Base-by-base conservation (phyloP, 1,284 basidiomycete species). In the Apiotrichum akiyoshidainum region DNA sequence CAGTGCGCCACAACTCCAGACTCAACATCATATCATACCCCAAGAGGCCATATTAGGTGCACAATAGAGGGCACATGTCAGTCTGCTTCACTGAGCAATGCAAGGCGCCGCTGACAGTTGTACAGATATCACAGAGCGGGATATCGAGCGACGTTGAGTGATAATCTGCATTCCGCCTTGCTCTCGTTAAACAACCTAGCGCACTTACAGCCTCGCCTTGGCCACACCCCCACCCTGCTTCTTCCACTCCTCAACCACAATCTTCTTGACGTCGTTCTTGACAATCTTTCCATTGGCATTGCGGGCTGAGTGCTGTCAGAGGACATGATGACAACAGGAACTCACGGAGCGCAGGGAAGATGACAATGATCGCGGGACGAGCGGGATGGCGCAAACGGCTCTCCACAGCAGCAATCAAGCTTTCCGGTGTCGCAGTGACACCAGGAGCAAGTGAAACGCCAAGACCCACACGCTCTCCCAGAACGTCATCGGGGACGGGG, bases 391-490 rank as follows among this genome's bases (percentile, higher is more conserved):
- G 56, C 42, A 63, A 45, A n/a, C 46, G 41, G 2, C 49, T 34
- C 26, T 22, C 26, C 1, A 41, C 55, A 7, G 47, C 22, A 1
- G 14, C 34, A 11, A 50, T 40, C 17, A 63, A 52, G 45, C 52
- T 54, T 26, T 55, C 51, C 2, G 55, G 49, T 0, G 61, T 60
- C 0, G 61, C 57, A 2, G 21, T 33, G 17, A 52, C 46, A 0
- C 63, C 65, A 1, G 57, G 49, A 0, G 67, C 65, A 2, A 76
- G 67, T 2, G 62, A 59, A 2, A 76, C 70, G 11, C 66, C 59
- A 0, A 66, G 66, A 2, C 71, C 73, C 5, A 76, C 72, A 3
- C 66, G 61, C 57, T 76, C 75, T n/a, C 75, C 73, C 3, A 75
- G 58, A 16, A 63, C 47, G 12, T 57, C 46, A 41, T 69, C 64